Conservation (phyloP, 2,329 filamentous ascomycete genomes). For the Microthyrium microscopicum region DNA sequence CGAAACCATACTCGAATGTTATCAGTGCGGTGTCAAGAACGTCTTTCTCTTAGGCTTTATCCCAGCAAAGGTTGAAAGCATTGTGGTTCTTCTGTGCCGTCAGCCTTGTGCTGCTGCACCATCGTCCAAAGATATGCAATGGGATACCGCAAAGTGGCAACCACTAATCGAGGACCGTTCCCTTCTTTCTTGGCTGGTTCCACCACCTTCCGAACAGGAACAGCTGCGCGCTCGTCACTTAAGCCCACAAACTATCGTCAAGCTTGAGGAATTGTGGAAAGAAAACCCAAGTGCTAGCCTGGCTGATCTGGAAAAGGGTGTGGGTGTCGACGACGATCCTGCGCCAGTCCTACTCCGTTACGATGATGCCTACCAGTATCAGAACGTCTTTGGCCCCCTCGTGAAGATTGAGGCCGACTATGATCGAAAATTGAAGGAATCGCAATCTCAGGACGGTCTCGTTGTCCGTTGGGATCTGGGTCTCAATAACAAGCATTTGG, state of each 20-base stretch:
- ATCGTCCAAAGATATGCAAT: conserved; percentile 98
- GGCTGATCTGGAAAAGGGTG: conserved; percentile 77
- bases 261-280: conserved; percentile 97
- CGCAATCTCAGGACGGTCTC: conserved; percentile 91
- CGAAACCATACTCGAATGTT: conserved; percentile 94
- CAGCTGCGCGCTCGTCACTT: conserved; percentile 89
- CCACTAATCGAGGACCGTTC: conserved; percentile 93
- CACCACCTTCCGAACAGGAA: conserved; percentile 77
- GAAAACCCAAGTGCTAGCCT: conserved; percentile 80
- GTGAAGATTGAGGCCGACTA: conserved; percentile 99
- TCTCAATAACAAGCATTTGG: conserved; percentile 92
- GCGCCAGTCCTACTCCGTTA: conserved; percentile 84
- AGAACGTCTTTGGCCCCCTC: conserved; percentile 93
- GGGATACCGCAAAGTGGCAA: conserved; percentile 96
- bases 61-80: conserved; percentile 93
- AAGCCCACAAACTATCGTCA: conserved; percentile 86
- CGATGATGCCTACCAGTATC: conserved; percentile 94
- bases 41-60: conserved; percentile 96
- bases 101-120: conserved; percentile 90
- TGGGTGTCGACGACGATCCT: conserved; percentile 86
- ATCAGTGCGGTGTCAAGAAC: conserved; percentile 99
- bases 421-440: conserved; percentile 95
- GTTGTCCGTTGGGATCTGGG: conserved; percentile 89
- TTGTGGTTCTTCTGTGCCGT: conserved; percentile 89
- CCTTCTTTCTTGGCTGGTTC: conserved; percentile 86